Conservation (phyloP, 768 basidiomycete species). For the Boletales sp. region DNA sequence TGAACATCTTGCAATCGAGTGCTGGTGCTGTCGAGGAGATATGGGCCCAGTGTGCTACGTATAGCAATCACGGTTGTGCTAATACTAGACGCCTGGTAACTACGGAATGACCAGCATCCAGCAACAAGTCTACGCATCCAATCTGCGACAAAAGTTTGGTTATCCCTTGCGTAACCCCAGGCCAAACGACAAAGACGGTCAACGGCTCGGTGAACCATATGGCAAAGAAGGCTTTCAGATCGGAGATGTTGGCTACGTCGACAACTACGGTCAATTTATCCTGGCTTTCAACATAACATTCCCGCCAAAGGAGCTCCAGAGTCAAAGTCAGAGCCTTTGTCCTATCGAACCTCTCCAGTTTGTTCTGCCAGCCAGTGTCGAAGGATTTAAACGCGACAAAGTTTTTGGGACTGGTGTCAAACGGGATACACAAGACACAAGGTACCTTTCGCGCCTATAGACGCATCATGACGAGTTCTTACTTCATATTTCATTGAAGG, state of each 20-base stretch:
- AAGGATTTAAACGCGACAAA: no score
- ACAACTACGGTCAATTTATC: slow-evolving; percentile 23
- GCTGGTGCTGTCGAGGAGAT: no score
- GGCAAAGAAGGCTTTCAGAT: slow-evolving; percentile 24
- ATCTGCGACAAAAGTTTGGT: slow-evolving; percentile 15
- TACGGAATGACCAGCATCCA: no score
- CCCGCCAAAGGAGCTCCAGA: slow-evolving; percentile 15
- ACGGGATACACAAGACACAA: background rate
- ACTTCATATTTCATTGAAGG: background rate
- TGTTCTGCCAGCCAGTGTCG: no score
- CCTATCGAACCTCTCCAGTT: background rate
- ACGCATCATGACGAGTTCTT: background rate
- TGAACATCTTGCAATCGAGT: slow-evolving; percentile 31
- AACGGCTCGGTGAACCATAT: slow-evolving; percentile 19
- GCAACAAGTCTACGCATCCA: slow-evolving; percentile 6
- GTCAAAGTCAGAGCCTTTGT: no score
- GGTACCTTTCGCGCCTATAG: background rate
- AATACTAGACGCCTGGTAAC: no score
- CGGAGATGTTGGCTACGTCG: slow-evolving; percentile 34
- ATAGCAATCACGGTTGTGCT: background rate
- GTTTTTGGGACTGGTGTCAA: background rate
- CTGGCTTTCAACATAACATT: slow-evolving; percentile 34
- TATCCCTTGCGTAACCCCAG: slow-evolving; percentile 31
- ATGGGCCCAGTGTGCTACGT: background rate
- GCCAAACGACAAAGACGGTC: slow-evolving; percentile 4